Conservation (phyloP, 768 basidiomycete species). For the Mycena albidolilacea region DNA sequence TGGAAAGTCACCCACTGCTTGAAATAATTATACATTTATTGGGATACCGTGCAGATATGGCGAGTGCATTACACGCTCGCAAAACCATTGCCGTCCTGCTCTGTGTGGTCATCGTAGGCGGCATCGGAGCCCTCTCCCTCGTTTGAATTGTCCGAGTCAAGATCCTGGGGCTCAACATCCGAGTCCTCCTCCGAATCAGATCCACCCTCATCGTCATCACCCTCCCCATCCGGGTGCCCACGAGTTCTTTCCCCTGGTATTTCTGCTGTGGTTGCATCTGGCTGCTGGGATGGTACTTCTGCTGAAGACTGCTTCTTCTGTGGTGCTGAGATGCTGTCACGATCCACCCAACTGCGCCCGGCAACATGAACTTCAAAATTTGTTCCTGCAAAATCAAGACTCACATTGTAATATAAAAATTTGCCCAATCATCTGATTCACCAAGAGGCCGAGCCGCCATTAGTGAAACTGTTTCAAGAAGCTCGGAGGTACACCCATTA, state of each 20-base stretch:
- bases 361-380: background rate
- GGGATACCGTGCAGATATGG: too few species aligned
- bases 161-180: background rate
- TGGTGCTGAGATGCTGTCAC: slow-evolving; percentile 16
- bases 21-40: too few species aligned
- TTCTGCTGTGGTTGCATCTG: too few species aligned
- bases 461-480: background rate
- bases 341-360: background rate
- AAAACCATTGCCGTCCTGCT: background rate
- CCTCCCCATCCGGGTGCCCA: background rate
- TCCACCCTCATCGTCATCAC: background rate
- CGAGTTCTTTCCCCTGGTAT: too few species aligned
- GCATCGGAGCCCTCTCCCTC: background rate
- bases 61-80: background rate
- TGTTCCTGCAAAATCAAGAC: background rate
- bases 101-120: background rate
- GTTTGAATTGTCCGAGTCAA: background rate
- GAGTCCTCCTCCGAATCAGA: background rate
- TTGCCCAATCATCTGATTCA: slow-evolving; percentile 9
- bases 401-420: slow-evolving; percentile 19
- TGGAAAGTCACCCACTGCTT: too few species aligned
- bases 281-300: background rate
- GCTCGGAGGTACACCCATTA: background rate
- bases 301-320: background rate
- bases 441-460: background rate